phyloP scores from a whole-genome alignment of 169 alveolate genomes.

The Fabrea salina region DNA sequence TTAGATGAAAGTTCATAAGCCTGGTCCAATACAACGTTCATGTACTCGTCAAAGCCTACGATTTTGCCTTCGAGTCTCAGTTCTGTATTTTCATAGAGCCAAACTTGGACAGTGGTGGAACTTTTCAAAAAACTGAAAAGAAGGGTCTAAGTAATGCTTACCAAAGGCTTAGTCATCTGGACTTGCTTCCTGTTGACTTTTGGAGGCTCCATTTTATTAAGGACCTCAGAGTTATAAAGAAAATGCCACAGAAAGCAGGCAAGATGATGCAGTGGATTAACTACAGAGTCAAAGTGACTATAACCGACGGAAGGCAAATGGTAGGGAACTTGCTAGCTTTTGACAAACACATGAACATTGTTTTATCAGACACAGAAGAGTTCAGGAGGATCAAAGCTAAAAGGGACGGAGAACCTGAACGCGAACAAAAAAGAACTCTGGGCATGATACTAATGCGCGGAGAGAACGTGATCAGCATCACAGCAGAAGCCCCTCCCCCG shows the following conservation, averaged over 20 bases:
- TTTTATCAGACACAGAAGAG: conserved; percentile 97
- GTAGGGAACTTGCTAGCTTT: conserved; percentile 98
- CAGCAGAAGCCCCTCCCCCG: conserved; percentile 98
- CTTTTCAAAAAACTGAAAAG: conserved; percentile 47
- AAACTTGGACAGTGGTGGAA: conserved; percentile 47
- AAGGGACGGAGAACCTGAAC: conserved; percentile 68
- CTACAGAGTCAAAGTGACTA: conserved; percentile 93
- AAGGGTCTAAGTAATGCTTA: conserved; percentile 37
- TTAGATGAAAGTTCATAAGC: conserved; percentile 52
- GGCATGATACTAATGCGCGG: conserved; percentile 97
- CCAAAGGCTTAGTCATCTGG: conserved; percentile 23
- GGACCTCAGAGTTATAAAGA: conserved; percentile 27
- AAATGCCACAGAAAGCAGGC: conserved; percentile 62
- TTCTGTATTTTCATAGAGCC: conserved; percentile 62
- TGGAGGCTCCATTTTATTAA: conserved; percentile 8
- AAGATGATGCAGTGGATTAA: conserved; percentile 95
- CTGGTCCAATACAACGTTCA: conserved; percentile 66
- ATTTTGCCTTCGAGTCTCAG: conserved; percentile 60
- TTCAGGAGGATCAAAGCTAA: conserved; percentile 86
- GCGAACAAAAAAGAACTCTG: conserved; percentile 94
- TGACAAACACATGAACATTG: conserved; percentile 97
- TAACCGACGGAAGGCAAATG: conserved; percentile 92
- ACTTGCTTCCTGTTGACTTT: conserved; percentile 1
- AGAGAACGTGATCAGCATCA: conserved; percentile 94
- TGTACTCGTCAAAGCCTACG: conserved; percentile 66